Evolutionary conservation across 2,329 filamentous ascomycete species (phyloP).

Genomic region (Blastomyces silverae): DNA sequence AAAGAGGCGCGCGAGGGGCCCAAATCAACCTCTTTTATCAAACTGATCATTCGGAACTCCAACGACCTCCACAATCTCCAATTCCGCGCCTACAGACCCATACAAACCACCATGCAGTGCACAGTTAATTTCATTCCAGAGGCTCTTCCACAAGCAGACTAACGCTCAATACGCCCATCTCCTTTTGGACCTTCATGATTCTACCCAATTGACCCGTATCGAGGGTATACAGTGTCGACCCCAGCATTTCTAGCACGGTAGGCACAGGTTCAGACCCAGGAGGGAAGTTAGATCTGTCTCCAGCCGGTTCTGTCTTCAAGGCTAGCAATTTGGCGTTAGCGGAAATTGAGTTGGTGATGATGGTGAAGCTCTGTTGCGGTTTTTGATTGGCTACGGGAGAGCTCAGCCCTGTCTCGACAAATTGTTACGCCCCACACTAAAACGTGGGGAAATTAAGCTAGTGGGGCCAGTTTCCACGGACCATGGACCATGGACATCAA

Average conservation of each 20-base stretch:
- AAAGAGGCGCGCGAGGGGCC: too few relatives aligned
- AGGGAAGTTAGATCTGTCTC: constrained; percentile 27
- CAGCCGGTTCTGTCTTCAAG: constrained; percentile 22
- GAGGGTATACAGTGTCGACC: constrained; percentile 41
- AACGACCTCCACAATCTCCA: constrained; percentile 39
- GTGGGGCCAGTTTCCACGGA: not conserved
- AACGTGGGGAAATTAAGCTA: constrained; percentile 2
- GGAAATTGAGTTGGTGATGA: not conserved
- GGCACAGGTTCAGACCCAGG: constrained; percentile 28
- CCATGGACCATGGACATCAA: not conserved
- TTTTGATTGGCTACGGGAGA: not conserved
- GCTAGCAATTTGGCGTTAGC: not conserved
- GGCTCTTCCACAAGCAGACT: constrained; percentile 35
- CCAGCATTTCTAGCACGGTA: constrained; percentile 32
- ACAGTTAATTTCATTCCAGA: constrained; percentile 30
- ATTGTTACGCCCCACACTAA: not conserved
- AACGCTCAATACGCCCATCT: constrained; percentile 36
- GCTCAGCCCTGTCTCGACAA: not conserved
- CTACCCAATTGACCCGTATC: constrained; percentile 30
- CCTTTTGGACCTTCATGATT: constrained; percentile 34
- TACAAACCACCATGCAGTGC: constrained; percentile 23
- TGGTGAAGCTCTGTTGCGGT: not conserved
- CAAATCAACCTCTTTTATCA: constrained; percentile 33
- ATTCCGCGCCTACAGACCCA: constrained; percentile 22
- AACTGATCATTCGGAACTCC: constrained; percentile 35